Evolutionary conservation across 2,329 filamentous ascomycete genomes (phyloP).

Genomic region (Xylariaceae sp.): DNA sequence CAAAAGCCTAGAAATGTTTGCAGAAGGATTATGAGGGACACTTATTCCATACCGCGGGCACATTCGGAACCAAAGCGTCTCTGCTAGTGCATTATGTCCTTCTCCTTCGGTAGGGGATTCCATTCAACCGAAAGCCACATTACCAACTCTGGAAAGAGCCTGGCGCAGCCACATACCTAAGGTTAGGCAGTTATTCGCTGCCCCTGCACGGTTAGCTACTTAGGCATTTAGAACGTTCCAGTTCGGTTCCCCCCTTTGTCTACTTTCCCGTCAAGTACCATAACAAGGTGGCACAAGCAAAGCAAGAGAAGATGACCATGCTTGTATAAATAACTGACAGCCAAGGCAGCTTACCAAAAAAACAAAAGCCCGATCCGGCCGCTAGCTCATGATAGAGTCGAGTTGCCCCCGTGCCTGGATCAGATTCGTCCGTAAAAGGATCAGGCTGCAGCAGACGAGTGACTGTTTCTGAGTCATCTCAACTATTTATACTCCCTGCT

Average conservation of each 20-base stretch:
- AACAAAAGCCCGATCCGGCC: neutral
- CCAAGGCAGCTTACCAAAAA: neutral
- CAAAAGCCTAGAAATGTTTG: neutral
- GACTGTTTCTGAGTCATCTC: slow-evolving; percentile 16
- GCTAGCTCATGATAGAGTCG: neutral
- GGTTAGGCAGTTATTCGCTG: neutral
- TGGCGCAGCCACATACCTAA: neutral
- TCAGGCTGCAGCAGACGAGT: slow-evolving; percentile 15
- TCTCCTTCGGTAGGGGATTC: neutral
- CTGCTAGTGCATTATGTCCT: neutral
- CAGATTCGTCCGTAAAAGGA: slow-evolving; percentile 3
- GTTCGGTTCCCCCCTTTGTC: neutral
- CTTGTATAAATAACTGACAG: neutral
- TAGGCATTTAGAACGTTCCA: neutral
- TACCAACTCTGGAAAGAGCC: neutral
- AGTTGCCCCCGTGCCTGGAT: neutral
- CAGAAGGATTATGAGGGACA: neutral
- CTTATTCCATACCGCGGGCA: no score
- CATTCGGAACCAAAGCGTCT: neutral
- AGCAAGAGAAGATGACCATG: neutral
- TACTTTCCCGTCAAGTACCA: neutral
- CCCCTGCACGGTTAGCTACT: neutral
- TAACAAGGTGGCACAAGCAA: neutral
- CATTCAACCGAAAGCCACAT: neutral
- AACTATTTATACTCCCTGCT: neutral